Conservation (phyloP, 768 basidiomycete species). For the Harrya chromipes region DNA sequence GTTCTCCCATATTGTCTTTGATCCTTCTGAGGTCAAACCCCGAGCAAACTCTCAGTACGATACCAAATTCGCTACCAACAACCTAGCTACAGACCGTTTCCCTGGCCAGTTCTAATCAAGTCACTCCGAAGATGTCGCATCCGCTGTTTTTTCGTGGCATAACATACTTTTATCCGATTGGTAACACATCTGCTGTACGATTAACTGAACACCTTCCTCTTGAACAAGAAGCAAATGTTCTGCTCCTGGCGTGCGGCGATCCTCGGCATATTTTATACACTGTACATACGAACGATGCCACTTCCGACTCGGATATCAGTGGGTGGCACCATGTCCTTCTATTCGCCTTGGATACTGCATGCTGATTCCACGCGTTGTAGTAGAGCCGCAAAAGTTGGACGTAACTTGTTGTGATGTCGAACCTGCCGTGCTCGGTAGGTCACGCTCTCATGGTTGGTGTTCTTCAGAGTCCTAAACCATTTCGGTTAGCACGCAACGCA, state of each 20-base stretch:
- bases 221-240: constrained; percentile 44
- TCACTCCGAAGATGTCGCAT: constrained; percentile 22
- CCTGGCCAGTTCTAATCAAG: not conserved
- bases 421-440: constrained; percentile 27
- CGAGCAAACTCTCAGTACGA: too few relatives aligned
- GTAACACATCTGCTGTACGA: constrained; percentile 54
- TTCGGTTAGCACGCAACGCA: constrained; percentile 26
- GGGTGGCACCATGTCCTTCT: not conserved
- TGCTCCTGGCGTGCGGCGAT: constrained; percentile 59
- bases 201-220: constrained; percentile 47
- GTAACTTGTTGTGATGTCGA: constrained; percentile 32
- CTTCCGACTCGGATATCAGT: constrained; percentile 11
- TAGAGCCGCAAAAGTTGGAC: constrained; percentile 26
- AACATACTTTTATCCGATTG: constrained; percentile 54
- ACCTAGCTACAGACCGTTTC: not conserved
- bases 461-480: not conserved
- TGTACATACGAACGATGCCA: constrained; percentile 23
- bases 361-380: not conserved
- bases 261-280: constrained; percentile 54
- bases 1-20: too few relatives aligned
- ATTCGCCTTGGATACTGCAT: not conserved
- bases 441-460: not conserved
- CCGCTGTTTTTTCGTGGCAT: constrained; percentile 28
- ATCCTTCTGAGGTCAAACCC: too few relatives aligned
- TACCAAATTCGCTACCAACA: not conserved